These are phyloP conservation scores for Globisporangium nodosum DNA, from an alignment of 352 stramenopile genomes.

Conservation along the genomic window DNA sequence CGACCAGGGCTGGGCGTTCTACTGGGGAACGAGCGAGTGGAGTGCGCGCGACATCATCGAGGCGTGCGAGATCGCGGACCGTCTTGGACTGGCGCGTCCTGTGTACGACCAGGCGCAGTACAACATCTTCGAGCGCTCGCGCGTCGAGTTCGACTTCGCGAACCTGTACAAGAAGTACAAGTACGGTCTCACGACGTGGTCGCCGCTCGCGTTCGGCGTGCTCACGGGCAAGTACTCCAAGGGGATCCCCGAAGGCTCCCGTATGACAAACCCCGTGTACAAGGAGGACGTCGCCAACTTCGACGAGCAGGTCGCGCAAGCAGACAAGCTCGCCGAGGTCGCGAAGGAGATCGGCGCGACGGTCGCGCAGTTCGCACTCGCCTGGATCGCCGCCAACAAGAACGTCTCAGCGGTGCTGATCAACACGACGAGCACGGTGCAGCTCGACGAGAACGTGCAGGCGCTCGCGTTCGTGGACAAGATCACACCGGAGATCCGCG, in stretches of 20 bases:
- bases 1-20: not conserved
- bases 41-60: slow-evolving; percentile 40
- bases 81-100: slow-evolving; percentile 21
- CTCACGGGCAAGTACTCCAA: slow-evolving; percentile 56
- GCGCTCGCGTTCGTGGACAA: slow-evolving; percentile 57
- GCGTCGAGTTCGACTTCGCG: slow-evolving; percentile 42
- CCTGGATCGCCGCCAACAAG: slow-evolving; percentile 45
- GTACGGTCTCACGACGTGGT: slow-evolving; percentile 20
- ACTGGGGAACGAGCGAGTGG: slow-evolving; percentile 54
- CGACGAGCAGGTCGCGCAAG: slow-evolving; percentile 37
- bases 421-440: slow-evolving; percentile 20
- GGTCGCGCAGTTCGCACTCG: slow-evolving; percentile 37
- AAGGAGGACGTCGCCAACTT: not conserved
- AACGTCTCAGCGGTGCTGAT: slow-evolving; percentile 41
- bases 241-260: slow-evolving; percentile 23
- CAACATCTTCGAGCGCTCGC: slow-evolving; percentile 42
- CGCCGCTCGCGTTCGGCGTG: slow-evolving; percentile 30
- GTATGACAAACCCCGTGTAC: not conserved
- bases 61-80: slow-evolving; percentile 33
- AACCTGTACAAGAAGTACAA: slow-evolving; percentile 48
- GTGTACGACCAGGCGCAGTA: slow-evolving; percentile 42
- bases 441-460: slow-evolving; percentile 74
- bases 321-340: slow-evolving; percentile 37
- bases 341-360: slow-evolving; percentile 53
- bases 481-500: slow-evolving; percentile 60